phyloP scores from a whole-genome alignment of 2,329 filamentous ascomycete species.

The Paraphoma chrysanthemicola region DNA sequence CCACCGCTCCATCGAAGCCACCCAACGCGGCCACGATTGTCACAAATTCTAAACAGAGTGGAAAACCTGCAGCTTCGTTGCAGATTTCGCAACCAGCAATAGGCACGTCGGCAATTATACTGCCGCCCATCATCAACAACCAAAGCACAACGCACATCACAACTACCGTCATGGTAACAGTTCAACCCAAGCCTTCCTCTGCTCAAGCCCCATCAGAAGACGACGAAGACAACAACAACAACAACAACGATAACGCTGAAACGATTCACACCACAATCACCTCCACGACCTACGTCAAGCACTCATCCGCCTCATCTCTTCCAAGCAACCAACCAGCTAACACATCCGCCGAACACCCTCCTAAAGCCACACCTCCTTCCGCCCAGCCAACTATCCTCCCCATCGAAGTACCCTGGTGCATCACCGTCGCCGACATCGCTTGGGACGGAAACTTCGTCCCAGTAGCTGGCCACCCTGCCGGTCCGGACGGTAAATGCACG shows the following conservation, averaged over 20 bases:
- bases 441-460: slow-evolving; percentile 9
- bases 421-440: slow-evolving; percentile 20
- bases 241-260: not conserved
- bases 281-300: not conserved
- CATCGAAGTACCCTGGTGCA: slow-evolving; percentile 13
- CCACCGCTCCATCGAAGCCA: not conserved
- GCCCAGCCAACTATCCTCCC: not conserved
- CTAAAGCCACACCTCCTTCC: not conserved
- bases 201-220: not conserved
- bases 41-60: not conserved
- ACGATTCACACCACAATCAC: not conserved
- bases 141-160: slow-evolving; percentile 8
- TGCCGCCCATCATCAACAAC: not conserved
- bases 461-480: slow-evolving; percentile 13
- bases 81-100: not conserved
- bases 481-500: slow-evolving; percentile 13
- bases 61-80: not conserved
- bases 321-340: not conserved
- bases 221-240: too few relatives aligned
- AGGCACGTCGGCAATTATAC: not conserved
- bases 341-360: not conserved
- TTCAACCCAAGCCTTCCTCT: not conserved
- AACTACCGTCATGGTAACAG: not conserved
- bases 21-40: not conserved
- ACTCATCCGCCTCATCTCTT: not conserved